A percentile compares a stretch with the other conserved stretches of the same genome.
Evolutionary conservation across 768 basidiomycete species (phyloP).

Genomic region (Russula ochroleuca): DNA sequence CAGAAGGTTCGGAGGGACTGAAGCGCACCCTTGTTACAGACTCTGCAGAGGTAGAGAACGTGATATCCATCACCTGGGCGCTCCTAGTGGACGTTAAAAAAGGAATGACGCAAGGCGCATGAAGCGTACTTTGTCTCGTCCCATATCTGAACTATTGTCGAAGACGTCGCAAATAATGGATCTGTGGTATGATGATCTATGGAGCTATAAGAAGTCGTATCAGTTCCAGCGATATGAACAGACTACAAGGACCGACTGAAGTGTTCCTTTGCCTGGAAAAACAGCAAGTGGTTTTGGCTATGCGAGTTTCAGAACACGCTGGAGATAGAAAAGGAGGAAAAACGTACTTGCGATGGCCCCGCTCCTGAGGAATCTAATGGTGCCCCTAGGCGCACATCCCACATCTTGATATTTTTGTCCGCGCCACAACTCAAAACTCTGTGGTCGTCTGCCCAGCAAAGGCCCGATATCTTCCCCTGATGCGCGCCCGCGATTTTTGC

Average conservation of each 20-base stretch:
- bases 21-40: slow-evolving; percentile 86
- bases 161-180: slow-evolving; percentile 90
- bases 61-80: slow-evolving; percentile 79
- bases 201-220: slow-evolving; percentile 46
- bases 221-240: neutral
- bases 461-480: slow-evolving; percentile 79
- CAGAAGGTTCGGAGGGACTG: slow-evolving; percentile 90
- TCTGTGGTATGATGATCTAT: slow-evolving; percentile 93
- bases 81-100: slow-evolving; percentile 46
- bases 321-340: neutral
- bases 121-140: slow-evolving; percentile 85
- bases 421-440: slow-evolving; percentile 75
- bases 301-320: slow-evolving; percentile 7
- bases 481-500: slow-evolving; percentile 66
- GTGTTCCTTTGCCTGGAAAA: slow-evolving; percentile 81
- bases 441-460: slow-evolving; percentile 65
- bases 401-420: slow-evolving; percentile 78
- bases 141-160: slow-evolving; percentile 93
- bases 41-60: slow-evolving; percentile 83
- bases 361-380: slow-evolving; percentile 35
- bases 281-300: slow-evolving; percentile 58
- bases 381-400: slow-evolving; percentile 46
- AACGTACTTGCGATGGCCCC: slow-evolving; percentile 39
- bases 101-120: neutral
- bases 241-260: slow-evolving; percentile 64